Evolutionary conservation across 1,284 basidiomycete genomes (phyloP).

Genomic region (Ustilago bromivora): DNA sequence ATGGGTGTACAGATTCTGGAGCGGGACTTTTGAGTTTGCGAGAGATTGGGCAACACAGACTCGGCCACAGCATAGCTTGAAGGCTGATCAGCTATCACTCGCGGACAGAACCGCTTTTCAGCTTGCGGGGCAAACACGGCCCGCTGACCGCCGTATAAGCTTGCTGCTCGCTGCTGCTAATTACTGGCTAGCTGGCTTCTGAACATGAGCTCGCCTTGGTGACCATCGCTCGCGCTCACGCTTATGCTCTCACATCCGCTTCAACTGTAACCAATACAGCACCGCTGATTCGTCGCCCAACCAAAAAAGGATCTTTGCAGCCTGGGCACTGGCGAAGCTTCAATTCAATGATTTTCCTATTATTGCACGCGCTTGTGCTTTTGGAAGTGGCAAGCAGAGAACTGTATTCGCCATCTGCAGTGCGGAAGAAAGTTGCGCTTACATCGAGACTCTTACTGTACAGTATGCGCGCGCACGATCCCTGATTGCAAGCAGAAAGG

Average conservation of each 20-base stretch:
- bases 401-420: background rate
- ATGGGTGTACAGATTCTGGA: background rate
- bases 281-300: constrained; percentile 24
- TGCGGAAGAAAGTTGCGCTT: constrained; percentile 34
- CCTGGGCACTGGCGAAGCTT: background rate
- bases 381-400: background rate
- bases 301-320: background rate
- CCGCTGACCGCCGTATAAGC: constrained; percentile 3
- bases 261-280: constrained; percentile 30
- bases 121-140: constrained; percentile 42
- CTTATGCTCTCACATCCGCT: background rate
- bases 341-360: background rate
- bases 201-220: background rate
- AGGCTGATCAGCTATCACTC: constrained; percentile 10
- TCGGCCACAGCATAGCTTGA: background rate
- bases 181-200: background rate
- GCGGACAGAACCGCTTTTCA: constrained; percentile 12
- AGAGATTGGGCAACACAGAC: background rate
- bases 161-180: background rate
- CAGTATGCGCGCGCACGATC: background rate
- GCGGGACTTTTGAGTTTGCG: constrained; percentile 1
- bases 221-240: background rate
- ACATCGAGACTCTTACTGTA: background rate
- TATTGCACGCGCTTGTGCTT: background rate
- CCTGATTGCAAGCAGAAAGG: background rate